Percentiles rank a stretch among this genome's conserved stretches.
These are phyloP conservation scores for Rhizophagus sp. DNA, from an alignment of 192 early-diverging fungal genomes.

Conservation along the genomic window DNA sequence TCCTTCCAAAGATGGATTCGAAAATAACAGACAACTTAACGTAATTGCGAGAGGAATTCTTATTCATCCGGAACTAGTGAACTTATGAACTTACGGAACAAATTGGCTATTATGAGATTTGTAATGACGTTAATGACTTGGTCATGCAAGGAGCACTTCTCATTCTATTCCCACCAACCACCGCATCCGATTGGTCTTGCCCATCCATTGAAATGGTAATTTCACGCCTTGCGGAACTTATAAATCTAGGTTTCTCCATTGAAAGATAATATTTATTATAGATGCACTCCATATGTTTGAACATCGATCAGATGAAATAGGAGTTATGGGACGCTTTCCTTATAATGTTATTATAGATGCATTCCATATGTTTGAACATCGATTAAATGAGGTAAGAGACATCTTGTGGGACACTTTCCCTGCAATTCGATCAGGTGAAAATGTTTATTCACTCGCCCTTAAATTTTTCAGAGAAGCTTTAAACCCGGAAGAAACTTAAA, in stretches of 20 bases:
- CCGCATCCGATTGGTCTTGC: neutral
- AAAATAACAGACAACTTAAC: slow-evolving; percentile 19
- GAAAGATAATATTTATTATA: neutral
- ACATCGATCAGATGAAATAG: neutral
- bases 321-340: neutral
- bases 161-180: slow-evolving; percentile 5
- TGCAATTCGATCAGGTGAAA: neutral
- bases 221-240: neutral
- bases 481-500: too few relatives aligned
- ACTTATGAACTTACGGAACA: neutral
- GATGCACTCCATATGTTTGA: slow-evolving; percentile 12
- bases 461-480: too few relatives aligned
- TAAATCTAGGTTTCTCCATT: neutral
- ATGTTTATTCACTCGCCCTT: too few relatives aligned
- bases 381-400: neutral
- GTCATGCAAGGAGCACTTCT: slow-evolving; percentile 17
- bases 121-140: slow-evolving; percentile 13
- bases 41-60: slow-evolving; percentile 10
- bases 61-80: slow-evolving; percentile 4
- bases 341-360: neutral
- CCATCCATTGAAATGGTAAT: neutral
- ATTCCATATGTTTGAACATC: neutral
- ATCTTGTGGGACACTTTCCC: neutral
- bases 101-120: neutral
- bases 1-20: neutral